Evolutionary conservation across 2,329 filamentous ascomycete genomes (phyloP).

Genomic region (Phaeosphaeriaceae sp.): DNA sequence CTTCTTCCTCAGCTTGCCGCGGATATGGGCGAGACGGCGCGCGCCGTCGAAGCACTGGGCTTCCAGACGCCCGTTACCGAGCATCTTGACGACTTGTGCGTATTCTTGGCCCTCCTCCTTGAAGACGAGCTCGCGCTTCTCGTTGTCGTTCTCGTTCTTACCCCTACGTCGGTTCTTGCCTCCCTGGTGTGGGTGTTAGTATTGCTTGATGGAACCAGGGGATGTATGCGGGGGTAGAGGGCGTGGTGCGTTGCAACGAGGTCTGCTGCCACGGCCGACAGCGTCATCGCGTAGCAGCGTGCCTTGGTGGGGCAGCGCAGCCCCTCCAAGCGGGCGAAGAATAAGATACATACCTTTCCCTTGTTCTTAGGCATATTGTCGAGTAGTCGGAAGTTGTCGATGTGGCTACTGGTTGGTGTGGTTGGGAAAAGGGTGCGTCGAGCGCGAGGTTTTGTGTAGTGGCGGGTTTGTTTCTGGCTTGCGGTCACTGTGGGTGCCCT

Average conservation of each 20-base stretch:
- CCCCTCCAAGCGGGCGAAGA: conserved; percentile 8
- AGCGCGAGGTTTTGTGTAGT: conserved; percentile 16
- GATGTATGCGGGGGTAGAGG: conserved; percentile 6
- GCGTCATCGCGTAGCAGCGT: conserved; percentile 14
- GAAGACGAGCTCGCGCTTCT: conserved; percentile 98
- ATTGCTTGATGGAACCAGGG: not conserved
- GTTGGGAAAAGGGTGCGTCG: conserved; percentile 5
- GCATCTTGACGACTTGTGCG: conserved; percentile 92
- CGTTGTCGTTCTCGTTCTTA: conserved; percentile 96
- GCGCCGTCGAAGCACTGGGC: conserved; percentile 95
- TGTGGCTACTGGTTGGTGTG: conserved; percentile 9
- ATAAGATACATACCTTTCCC: conserved; percentile 78
- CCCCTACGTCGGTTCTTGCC: conserved; percentile 98
- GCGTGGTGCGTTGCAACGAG: not conserved
- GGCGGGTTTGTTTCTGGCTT: conserved; percentile 20
- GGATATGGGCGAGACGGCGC: conserved; percentile 83
- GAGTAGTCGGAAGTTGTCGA: conserved; percentile 14
- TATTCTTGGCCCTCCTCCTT: conserved; percentile 97
- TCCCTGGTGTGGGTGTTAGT: conserved; percentile 63
- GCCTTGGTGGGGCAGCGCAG: conserved; percentile 27
- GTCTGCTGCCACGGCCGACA: conserved; percentile 7
- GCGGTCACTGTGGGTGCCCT: conserved; percentile 22
- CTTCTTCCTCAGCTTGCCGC: conserved; percentile 98
- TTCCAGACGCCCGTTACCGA: conserved; percentile 92
- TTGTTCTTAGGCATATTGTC: conserved; percentile 96